phyloP scores from a whole-genome alignment of 805 yeast species.

The Candida boidinii region DNA sequence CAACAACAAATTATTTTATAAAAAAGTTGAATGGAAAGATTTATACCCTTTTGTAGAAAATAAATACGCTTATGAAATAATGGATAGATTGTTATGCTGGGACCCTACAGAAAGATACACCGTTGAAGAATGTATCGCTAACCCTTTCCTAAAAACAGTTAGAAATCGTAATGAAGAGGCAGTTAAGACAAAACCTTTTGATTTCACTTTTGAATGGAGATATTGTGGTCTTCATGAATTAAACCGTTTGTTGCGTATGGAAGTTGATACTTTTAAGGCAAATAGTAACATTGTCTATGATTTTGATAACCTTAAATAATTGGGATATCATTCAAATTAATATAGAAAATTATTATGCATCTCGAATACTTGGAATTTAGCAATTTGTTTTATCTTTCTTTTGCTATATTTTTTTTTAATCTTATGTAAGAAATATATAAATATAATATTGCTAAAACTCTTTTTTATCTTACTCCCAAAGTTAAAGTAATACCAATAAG shows the following conservation, averaged over 20 bases:
- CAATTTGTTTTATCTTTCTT: too few species aligned
- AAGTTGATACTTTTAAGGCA: conserved; percentile 41
- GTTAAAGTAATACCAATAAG: too few species aligned
- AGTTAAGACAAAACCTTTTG: conserved; percentile 39
- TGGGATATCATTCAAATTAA: too few species aligned
- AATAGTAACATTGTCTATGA: conserved; percentile 14
- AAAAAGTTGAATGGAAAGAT: conserved; percentile 36
- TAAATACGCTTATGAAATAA: conserved; percentile 38
- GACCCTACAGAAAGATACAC: conserved; percentile 44
- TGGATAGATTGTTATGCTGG: conserved; percentile 56
- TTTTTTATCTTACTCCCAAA: too few species aligned
- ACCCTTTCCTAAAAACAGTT: conserved; percentile 44
- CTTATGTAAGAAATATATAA: too few species aligned
- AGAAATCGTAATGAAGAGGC: conserved; percentile 54
- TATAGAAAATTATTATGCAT: too few species aligned
- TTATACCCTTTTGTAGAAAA: conserved; percentile 61
- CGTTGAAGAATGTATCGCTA: conserved; percentile 49
- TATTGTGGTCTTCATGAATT: conserved; percentile 31
- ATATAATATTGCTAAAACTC: too few species aligned
- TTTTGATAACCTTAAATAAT: conserved; percentile 3
- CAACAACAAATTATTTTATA: conserved; percentile 33
- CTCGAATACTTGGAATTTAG: too few species aligned
- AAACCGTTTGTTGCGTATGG: conserved; percentile 40
- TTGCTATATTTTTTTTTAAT: too few species aligned
- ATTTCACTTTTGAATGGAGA: conserved; percentile 57